Conservation (phyloP, 352 stramenopile genomes). For the Globisporangium radiosum region DNA sequence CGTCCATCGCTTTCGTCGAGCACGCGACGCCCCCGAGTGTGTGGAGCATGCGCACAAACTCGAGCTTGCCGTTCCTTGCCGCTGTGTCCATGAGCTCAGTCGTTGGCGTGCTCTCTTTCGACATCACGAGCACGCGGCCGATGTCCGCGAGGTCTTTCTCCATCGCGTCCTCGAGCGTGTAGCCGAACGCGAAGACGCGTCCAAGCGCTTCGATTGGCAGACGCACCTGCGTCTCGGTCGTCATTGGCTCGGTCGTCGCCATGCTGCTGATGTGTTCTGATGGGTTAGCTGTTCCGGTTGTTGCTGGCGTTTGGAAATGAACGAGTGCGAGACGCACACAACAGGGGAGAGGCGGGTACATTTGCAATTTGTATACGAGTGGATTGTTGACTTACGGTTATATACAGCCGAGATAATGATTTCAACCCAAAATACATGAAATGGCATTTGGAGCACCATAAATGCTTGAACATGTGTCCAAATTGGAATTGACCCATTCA, state of each 20-base stretch:
- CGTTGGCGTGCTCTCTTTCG: slow-evolving; percentile 19
- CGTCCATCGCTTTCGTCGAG: slow-evolving; percentile 37
- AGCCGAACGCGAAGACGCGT: slow-evolving; percentile 33
- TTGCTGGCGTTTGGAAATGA: no score
- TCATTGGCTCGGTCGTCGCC: not conserved
- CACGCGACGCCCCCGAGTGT: slow-evolving; percentile 20
- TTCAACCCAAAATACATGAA: no score
- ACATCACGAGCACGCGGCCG: slow-evolving; percentile 28
- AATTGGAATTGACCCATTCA: no score
- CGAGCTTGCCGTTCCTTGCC: slow-evolving; percentile 21
- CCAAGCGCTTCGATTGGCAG: slow-evolving; percentile 46
- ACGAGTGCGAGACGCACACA: no score
- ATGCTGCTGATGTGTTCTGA: no score
- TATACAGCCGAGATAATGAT: no score
- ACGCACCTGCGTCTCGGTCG: not conserved
- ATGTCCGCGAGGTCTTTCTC: slow-evolving; percentile 20
- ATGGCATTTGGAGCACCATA: no score
- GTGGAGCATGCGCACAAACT: slow-evolving; percentile 41
- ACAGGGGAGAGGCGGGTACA: no score
- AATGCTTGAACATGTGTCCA: no score
- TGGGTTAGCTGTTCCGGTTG: no score
- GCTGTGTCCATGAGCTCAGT: slow-evolving; percentile 29
- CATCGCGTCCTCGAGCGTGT: slow-evolving; percentile 31
- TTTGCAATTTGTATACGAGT: no score
- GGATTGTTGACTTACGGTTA: no score